Evolutionary conservation across 257 asterid genomes (phyloP), one percentile per base, ranked within the genome.

Genomic region (Scutellaria barbata): DNA sequence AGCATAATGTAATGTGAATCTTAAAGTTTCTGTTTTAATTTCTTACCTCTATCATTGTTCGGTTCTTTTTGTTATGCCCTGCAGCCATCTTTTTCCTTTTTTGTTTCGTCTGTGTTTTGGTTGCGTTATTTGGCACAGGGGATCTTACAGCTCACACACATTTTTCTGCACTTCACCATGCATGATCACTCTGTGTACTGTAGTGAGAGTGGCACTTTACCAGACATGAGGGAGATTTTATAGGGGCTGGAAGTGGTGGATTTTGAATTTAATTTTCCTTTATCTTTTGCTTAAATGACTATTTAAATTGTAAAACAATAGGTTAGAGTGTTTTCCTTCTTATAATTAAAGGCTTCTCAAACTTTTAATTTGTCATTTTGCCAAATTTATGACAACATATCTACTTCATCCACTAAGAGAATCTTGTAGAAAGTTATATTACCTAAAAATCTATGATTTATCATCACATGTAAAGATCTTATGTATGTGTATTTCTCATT

Each of bases 21-120:
- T 42, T 74, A 52, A 76, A 71, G 76, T 71, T 66, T 79, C 68
- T 76, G 63, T 58, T 65, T 42, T 74, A 1, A 7, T 51, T 16
- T 76, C 75, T 51, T 90, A 90, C 98, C 96, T 87, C 90, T 74
- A 80, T 81, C 75, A 65, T 48, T 79, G 85, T 80, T 69, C 63
- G 83, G 74, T 82, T 80, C 85, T 74, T 84, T 85, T 71, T 77
- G 69, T 74, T 87, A 70, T 76, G 83, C 67, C 68, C 77, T 35
- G 86, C 84, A 56, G 81, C 88, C 95, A 87, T 89, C 69, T 72
- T 77, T 55, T 54, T 69, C 79, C 76, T 57, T 66, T 66, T 73
- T 74, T 56, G 70, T 72, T 74, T 64, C 33, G 62, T 57, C 77
- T 68, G 66, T 79, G 76, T 76, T 80, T 52, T 82, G 68, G 74